Evolutionary conservation across 2,329 filamentous ascomycete species (phyloP), one percentile per base, ranked within the genome.

Genomic region (Verticillium nonalfalfae): DNA sequence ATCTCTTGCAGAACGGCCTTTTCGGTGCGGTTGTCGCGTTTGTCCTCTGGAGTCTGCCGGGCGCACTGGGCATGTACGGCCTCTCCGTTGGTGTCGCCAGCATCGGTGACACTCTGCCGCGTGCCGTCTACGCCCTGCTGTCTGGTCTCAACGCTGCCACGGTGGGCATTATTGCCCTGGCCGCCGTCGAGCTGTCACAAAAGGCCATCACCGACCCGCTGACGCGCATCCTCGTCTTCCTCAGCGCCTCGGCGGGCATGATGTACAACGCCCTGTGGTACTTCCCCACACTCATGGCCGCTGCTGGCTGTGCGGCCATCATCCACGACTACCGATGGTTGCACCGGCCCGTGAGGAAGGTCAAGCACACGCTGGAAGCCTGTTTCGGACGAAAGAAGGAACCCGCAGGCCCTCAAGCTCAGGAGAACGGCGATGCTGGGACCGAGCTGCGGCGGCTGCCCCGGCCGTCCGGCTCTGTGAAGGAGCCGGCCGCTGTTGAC

Each of bases 191-290:
- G 69, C 78, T 92, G 0, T 82, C 88, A 0, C 77, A 86, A 14
- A 90, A 90, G 65, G 83, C 88, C 0, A 87, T 91, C 60, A 86
- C 82, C 0, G 88, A 91, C 68, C 77, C 77, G 21, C 57, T 89
- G 3, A 87, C 88, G 0, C 76, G 89, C 1, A 74, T 87, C 0
- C 66, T 91, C 1, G 85, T 92, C 0, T 87, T 90, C 13, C 68
- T 87, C 7, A 82, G 83, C 3, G 89, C 78, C 0, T 79, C 81
- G 9, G 88, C 87, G 0, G 90, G 89, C 0, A 74, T 92, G 65
- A 78, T 89, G 57, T 91, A 91, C 66, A 90, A 86, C 58, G 84
- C 88, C 0, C 73, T 92, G 0, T 93, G 90, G 90, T 93, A 90
- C 66, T 92, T 91, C 56, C 90, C 90, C 0, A 67, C 85, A 0